These are phyloP conservation scores for Neonothopanus nambi DNA, from an alignment of 1,284 basidiomycete species.

Conservation along the genomic window DNA sequence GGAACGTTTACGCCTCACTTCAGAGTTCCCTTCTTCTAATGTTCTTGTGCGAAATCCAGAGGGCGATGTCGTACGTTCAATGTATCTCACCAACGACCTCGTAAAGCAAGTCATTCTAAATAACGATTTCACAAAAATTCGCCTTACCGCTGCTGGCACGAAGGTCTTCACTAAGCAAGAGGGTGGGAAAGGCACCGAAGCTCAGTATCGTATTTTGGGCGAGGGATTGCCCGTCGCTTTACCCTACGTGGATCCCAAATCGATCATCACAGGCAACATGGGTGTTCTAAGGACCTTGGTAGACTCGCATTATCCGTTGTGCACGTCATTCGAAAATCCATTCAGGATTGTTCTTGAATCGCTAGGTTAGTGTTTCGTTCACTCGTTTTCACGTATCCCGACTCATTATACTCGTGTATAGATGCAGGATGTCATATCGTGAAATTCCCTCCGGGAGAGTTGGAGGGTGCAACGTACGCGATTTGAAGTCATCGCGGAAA, in stretches of 20 bases:
- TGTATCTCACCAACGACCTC: slow-evolving; percentile 89
- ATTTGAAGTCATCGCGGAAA: not conserved
- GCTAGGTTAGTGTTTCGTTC: slow-evolving; percentile 42
- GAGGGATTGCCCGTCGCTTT: slow-evolving; percentile 86
- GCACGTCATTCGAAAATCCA: slow-evolving; percentile 58
- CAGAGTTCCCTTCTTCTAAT: slow-evolving; percentile 76
- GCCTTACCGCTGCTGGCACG: slow-evolving; percentile 90
- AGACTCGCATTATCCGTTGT: slow-evolving; percentile 77
- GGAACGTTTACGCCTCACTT: slow-evolving; percentile 70
- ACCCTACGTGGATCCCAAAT: slow-evolving; percentile 69
- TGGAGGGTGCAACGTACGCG: slow-evolving; percentile 56
- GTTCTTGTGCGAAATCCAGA: slow-evolving; percentile 87
- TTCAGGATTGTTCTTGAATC: slow-evolving; percentile 53
- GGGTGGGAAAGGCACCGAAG: slow-evolving; percentile 49
- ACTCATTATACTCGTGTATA: slow-evolving; percentile 25
- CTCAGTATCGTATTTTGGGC: slow-evolving; percentile 77
- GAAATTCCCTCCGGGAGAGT: slow-evolving; percentile 58
- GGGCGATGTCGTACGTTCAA: slow-evolving; percentile 76
- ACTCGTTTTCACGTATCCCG: not conserved
- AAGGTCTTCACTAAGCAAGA: slow-evolving; percentile 81
- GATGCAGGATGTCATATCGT: slow-evolving; percentile 76
- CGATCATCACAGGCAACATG: slow-evolving; percentile 65
- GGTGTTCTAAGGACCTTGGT: slow-evolving; percentile 68
- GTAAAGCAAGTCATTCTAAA: slow-evolving; percentile 78
- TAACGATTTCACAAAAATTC: slow-evolving; percentile 86